phyloP scores from a whole-genome alignment of 176 grass and related monocot genomes.

The Aegilops umbellulata region DNA sequence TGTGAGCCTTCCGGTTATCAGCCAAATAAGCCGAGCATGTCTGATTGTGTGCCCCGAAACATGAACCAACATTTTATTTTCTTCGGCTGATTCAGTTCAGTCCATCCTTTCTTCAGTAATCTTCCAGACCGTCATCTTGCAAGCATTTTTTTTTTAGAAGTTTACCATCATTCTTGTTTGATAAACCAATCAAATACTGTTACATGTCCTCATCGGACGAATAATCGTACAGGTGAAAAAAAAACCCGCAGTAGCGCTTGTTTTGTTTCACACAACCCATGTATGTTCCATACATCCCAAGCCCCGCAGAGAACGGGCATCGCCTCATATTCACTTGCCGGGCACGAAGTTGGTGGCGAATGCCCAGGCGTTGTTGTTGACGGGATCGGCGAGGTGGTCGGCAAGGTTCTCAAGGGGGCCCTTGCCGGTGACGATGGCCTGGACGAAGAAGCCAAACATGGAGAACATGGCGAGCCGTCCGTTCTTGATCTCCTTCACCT shows the following conservation, averaged over 20 bases:
- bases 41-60: too few relatives aligned
- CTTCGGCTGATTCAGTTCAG: too few relatives aligned
- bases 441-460: slow-evolving; percentile 46
- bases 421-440: slow-evolving; percentile 44
- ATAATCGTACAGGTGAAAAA: neutral
- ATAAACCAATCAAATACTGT: neutral
- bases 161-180: neutral
- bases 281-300: too few relatives aligned
- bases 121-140: neutral
- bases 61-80: too few relatives aligned
- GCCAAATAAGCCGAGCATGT: too few relatives aligned
- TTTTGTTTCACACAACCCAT: too few relatives aligned
- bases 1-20: too few relatives aligned
- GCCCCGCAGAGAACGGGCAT: too few relatives aligned
- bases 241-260: neutral
- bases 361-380: slow-evolving; percentile 10
- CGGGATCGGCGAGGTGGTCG: slow-evolving; percentile 37
- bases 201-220: neutral
- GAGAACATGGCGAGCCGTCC: slow-evolving; percentile 44
- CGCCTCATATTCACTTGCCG: slow-evolving; percentile 4
- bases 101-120: neutral
- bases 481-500: slow-evolving; percentile 47
- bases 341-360: slow-evolving; percentile 41
- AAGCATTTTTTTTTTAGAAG: neutral
- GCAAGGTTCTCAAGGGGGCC: slow-evolving; percentile 34